Evolutionary conservation across 169 alveolate species (phyloP), one percentile per base, ranked within the genome.

Genomic region (Plasmodium yoelii): DNA sequence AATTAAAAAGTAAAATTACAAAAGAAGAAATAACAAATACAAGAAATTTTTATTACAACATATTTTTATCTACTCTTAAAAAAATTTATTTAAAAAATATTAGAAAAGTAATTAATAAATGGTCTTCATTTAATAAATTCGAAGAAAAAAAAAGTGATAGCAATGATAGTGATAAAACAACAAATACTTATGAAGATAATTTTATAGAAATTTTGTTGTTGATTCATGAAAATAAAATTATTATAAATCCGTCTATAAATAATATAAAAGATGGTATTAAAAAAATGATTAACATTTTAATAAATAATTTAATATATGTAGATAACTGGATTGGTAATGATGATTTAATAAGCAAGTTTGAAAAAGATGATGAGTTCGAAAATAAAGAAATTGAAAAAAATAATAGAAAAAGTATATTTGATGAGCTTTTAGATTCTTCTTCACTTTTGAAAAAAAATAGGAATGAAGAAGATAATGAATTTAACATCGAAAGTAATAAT

Each of bases 261-360:
- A 57, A 34, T 44, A 86, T 86, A 24, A 86, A 86, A 59, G 87
- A 86, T 18, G 71, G 71, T 70, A 86, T 86, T 1, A 86, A 70
- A 86, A 86, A 70, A 15, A 86, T 70, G 44, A 86, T 86, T 7
- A 86, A 86, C 74, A 87, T 86, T 68, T 86, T 87, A 13, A 86
- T 86, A 15, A 86, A 86, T 55, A 86, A 61, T 86, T 59, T 86
- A 24, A 86, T 86, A 24, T 86, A 86, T 70, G 61, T 86, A 69
- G 91, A 86, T 22, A 86, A 86, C 46, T 86, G 91, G 91, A 57
- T 86, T 47, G 70, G 68, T 57, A 65, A 63, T 47, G 91, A 68
- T 3, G 91, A 86, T 57, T 69, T 86, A 24, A 56, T 70, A 55
- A 26, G 22, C 51, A 73, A 70, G 12, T 86, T 86, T 70, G 72